Conservation (phyloP, 1,284 basidiomycete genomes). For the Moniliophthora roreri region DNA sequence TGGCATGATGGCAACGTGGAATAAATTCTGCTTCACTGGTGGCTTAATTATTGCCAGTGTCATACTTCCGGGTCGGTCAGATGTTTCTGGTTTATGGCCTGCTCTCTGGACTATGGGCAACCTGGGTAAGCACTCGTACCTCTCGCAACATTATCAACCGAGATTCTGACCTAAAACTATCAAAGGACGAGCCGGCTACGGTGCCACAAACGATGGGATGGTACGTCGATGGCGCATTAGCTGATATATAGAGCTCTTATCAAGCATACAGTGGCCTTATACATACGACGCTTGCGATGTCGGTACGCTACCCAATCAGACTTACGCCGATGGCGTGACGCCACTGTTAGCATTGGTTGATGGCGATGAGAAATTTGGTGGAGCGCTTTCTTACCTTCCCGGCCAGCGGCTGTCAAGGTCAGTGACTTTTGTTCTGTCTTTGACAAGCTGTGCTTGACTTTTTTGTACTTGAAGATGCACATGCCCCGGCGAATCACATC, state of each 20-base stretch:
- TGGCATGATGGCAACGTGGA: slow-evolving; percentile 48
- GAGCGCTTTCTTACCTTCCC: slow-evolving; percentile 41
- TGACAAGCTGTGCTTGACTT: no score
- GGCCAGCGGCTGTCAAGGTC: slow-evolving; percentile 48
- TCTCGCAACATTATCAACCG: slow-evolving; percentile 26
- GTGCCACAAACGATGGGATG: slow-evolving; percentile 45
- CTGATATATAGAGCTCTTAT: background rate
- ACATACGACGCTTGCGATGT: slow-evolving; percentile 52
- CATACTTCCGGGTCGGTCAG: slow-evolving; percentile 59
- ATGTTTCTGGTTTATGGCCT: slow-evolving; percentile 24
- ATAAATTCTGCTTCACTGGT: slow-evolving; percentile 80
- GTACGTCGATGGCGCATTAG: slow-evolving; percentile 36
- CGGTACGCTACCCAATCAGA: slow-evolving; percentile 54
- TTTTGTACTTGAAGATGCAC: no score
- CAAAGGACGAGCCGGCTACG: slow-evolving; percentile 54
- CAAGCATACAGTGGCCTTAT: slow-evolving; percentile 32
- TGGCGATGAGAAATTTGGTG: slow-evolving; percentile 3
- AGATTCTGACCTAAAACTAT: background rate
- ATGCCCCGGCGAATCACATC: slow-evolving; percentile 54
- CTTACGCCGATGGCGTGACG: slow-evolving; percentile 30
- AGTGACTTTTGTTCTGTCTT: no score
- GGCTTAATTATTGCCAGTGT: slow-evolving; percentile 28
- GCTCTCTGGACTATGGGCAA: slow-evolving; percentile 53
- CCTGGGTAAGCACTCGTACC: no score
- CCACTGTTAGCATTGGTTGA: slow-evolving; percentile 10